These are phyloP conservation scores for Talaromyces thailandensis DNA, from an alignment of 495 filamentous ascomycete species.

Conservation along the genomic window DNA sequence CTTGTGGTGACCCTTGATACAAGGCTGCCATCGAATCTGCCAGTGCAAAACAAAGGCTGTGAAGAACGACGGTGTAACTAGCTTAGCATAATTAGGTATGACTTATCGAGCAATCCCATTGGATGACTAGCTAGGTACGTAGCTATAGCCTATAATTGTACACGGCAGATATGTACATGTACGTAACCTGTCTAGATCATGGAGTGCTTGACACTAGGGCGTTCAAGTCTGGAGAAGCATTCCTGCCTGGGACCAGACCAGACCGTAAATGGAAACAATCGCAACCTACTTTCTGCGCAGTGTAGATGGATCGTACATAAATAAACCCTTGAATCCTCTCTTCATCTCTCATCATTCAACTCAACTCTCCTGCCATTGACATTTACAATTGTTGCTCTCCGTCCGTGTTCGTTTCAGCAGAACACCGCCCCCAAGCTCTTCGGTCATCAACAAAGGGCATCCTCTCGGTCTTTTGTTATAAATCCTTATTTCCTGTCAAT, in stretches of 20 bases:
- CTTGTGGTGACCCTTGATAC: background rate
- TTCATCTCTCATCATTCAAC: background rate
- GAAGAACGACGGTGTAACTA: conserved; percentile 1
- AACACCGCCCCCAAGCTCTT: background rate
- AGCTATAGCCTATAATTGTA: background rate
- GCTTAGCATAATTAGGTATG: background rate
- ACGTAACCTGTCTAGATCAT: conserved; percentile 1
- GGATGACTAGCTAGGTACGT: background rate
- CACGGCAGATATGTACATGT: conserved; percentile 3
- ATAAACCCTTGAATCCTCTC: conserved; percentile 1
- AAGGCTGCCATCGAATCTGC: background rate
- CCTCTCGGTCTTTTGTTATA: too few relatives aligned
- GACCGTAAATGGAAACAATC: background rate
- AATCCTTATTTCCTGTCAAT: background rate
- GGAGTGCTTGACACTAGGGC: conserved; percentile 1
- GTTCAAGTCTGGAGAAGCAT: conserved; percentile 3
- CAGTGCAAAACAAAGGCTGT: background rate
- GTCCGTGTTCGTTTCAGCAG: conserved; percentile 4
- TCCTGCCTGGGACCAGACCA: background rate
- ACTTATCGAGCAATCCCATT: background rate
- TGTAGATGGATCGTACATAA: background rate
- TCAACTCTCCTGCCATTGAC: too few relatives aligned
- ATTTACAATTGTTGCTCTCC: background rate
- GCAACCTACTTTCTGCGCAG: conserved; percentile 1
- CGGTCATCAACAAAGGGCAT: background rate